phyloP scores from a whole-genome alignment of 2,329 filamentous ascomycete genomes.

The Scedosporium boydii region DNA sequence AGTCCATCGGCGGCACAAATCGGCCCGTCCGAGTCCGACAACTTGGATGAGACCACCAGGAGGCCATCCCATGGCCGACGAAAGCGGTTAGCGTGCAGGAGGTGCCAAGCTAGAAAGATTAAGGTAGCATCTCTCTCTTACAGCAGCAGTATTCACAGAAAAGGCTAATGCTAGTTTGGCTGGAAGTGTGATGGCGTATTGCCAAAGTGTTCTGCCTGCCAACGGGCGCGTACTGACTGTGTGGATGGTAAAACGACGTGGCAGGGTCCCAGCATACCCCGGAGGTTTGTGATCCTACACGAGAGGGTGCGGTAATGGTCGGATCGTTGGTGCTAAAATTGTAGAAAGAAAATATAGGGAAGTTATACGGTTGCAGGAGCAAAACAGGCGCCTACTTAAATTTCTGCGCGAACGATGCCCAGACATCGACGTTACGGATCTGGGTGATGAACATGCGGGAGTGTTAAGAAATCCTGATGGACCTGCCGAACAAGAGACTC shows the following conservation, averaged over 20 bases:
- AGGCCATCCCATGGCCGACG: constrained; percentile 13
- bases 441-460: too few relatives aligned
- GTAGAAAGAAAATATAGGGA: background rate
- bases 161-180: too few relatives aligned
- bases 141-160: background rate
- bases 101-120: constrained; percentile 41
- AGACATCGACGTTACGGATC: constrained; percentile 25
- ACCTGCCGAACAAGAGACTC: too few relatives aligned
- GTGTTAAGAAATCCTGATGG: too few relatives aligned
- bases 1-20: too few relatives aligned
- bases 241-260: constrained; percentile 32
- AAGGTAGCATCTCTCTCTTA: background rate
- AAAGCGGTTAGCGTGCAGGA: constrained; percentile 20
- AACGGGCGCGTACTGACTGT: constrained; percentile 29
- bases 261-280: constrained; percentile 12
- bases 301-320: background rate
- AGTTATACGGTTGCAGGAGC: background rate
- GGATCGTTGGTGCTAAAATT: too few relatives aligned
- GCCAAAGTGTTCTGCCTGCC: constrained; percentile 32
- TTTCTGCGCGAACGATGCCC: constrained; percentile 24
- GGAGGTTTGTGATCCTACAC: background rate
- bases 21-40: too few relatives aligned
- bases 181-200: constrained; percentile 32
- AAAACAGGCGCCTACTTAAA: constrained; percentile 2
- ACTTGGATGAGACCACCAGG: constrained; percentile 5